Evolutionary conservation across 139 green algal species (phyloP), one percentile per base, ranked within the genome.

Genomic region (Pleodorina starrii): DNA sequence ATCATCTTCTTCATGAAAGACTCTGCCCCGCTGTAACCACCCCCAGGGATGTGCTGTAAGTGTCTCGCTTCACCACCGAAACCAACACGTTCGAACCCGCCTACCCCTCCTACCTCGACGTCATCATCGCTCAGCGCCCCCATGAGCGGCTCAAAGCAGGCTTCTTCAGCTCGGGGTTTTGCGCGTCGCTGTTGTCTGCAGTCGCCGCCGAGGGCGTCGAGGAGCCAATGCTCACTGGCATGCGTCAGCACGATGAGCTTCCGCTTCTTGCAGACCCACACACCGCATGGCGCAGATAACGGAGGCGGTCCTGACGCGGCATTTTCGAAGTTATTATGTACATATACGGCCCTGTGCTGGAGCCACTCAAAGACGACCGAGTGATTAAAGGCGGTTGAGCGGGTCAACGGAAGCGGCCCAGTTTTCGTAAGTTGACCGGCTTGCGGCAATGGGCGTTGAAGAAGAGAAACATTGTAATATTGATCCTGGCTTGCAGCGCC

Each of bases 111-210:
- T 17, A 48, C 69, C 14, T 77, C 69, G 36, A 29, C 2, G 14
- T 4, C 48, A 10, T 21, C 36, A 25, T 46, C 69, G 36, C 32
- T 25, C 69, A 77, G 16, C 32, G 21, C 16, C 63, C 35, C 29
- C n/a, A 23, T 16, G 21, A 84, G 48, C 32, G 76, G 76, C 76
- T 84, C 76, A 32, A 69, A 84, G 76, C 76, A 84, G 3, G 32
- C 32, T 1, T 2, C 48, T 9, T 54, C 40, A 17, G 36, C 71
- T 36, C 36, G 10, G 11, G 9, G 29, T 44, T 40, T 63, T 21
- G 29, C 10, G 6, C 48, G n/a, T 46, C 35, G 5, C 7, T 68
- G 29, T 5, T 32, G 11, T 16, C n/a, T 1, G 48, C 76, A 84
- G 35, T 0, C 14, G 6, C 76, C 76, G 12, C 76, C 76, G 1